These are phyloP conservation scores for Alternaria sp. DNA, from an alignment of 2,329 filamentous ascomycete genomes.

Conservation along the genomic window DNA sequence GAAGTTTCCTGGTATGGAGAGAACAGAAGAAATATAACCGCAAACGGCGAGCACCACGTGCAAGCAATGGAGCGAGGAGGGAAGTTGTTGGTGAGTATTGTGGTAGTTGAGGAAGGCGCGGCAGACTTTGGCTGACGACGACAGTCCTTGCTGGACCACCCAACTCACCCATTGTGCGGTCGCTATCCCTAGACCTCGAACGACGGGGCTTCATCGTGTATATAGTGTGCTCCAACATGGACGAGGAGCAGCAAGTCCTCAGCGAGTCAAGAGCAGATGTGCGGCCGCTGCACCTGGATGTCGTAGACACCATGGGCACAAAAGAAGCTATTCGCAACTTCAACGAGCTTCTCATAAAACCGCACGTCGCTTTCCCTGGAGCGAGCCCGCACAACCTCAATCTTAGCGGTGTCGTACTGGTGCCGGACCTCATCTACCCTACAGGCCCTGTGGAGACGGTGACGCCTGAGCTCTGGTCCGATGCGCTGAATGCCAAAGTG, in stretches of 20 bases:
- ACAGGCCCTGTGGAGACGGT: slow-evolving; percentile 86
- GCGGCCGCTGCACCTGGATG: slow-evolving; percentile 80
- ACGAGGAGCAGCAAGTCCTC: slow-evolving; percentile 83
- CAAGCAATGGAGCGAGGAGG: slow-evolving; percentile 81
- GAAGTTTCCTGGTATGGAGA: slow-evolving; percentile 64
- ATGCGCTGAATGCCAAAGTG: slow-evolving; percentile 90
- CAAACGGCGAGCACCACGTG: slow-evolving; percentile 78
- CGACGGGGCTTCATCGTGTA: slow-evolving; percentile 92
- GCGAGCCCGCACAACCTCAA: slow-evolving; percentile 78
- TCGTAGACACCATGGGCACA: slow-evolving; percentile 76
- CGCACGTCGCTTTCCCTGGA: slow-evolving; percentile 78
- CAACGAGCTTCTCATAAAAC: slow-evolving; percentile 73
- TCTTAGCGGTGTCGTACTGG: slow-evolving; percentile 81
- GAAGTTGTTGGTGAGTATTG: slow-evolving; percentile 71
- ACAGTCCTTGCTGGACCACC: slow-evolving; percentile 88
- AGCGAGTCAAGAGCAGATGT: slow-evolving; percentile 82
- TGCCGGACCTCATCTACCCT: slow-evolving; percentile 80
- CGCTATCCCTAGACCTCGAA: slow-evolving; percentile 85
- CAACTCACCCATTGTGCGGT: slow-evolving; percentile 81
- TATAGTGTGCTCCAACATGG: slow-evolving; percentile 82
- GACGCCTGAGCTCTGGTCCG: slow-evolving; percentile 82
- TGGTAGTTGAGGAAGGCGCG: background rate
- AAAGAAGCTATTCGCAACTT: slow-evolving; percentile 76
- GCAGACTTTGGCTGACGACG: slow-evolving; percentile 15
- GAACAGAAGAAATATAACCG: slow-evolving; percentile 66